These are phyloP conservation scores for Haplographium delicatum DNA, from an alignment of 495 filamentous ascomycete genomes.

Conservation along the genomic window DNA sequence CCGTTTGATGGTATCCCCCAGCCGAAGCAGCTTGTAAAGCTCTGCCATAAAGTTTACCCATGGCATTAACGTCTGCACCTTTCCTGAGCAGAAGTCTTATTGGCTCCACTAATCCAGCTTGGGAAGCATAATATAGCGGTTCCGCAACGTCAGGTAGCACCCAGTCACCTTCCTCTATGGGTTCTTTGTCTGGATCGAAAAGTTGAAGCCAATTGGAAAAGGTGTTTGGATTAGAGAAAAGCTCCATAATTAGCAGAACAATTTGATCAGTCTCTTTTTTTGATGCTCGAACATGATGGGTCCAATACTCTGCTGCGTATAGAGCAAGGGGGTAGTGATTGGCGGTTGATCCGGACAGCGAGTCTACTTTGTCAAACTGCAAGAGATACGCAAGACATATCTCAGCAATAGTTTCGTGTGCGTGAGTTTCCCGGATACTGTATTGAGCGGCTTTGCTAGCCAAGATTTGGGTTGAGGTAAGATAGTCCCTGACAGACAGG, in stretches of 20 bases:
- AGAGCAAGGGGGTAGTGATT: constrained; percentile 18
- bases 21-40: too few species aligned
- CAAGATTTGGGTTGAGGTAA: constrained; percentile 16
- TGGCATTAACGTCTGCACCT: too few species aligned
- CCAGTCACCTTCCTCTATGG: too few species aligned
- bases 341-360: constrained; percentile 15
- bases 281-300: constrained; percentile 17
- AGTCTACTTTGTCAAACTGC: constrained; percentile 7
- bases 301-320: constrained; percentile 28
- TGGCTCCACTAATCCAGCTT: too few species aligned
- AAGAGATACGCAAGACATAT: constrained; percentile 32
- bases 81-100: too few species aligned
- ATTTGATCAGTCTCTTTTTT: background rate
- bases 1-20: too few species aligned
- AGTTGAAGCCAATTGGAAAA: constrained; percentile 18
- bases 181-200: constrained; percentile 17
- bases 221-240: constrained; percentile 4
- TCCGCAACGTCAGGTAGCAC: too few species aligned
- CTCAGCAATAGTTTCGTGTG: constrained; percentile 23
- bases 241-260: constrained; percentile 9
- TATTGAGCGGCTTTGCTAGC: background rate
- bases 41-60: too few species aligned
- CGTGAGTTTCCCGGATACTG: background rate
- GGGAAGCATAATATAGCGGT: too few species aligned
- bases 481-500: constrained; percentile 37